These are phyloP conservation scores for Gossypium stocksii DNA, from an alignment of 345 rosid species.

Conservation along the genomic window DNA sequence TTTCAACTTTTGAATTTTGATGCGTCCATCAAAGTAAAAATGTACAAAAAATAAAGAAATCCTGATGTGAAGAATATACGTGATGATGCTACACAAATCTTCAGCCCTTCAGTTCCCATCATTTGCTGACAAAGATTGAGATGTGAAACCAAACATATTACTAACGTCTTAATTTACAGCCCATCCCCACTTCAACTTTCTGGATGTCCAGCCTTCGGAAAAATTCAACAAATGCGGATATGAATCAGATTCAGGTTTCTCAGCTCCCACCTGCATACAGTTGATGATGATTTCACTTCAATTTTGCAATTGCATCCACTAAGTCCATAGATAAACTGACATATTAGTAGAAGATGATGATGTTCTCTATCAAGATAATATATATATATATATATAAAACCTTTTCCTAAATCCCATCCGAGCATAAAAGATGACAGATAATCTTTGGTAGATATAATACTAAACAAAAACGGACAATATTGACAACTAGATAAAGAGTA, in stretches of 20 bases:
- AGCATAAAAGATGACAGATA: background rate
- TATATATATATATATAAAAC: background rate
- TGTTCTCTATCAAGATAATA: background rate
- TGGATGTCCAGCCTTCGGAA: background rate
- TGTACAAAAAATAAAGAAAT: slow-evolving; percentile 3
- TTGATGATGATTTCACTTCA: background rate
- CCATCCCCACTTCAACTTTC: slow-evolving; percentile 11
- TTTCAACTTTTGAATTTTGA: background rate
- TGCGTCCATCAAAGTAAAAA: background rate
- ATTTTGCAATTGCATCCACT: background rate
- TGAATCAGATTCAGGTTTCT: slow-evolving; percentile 8
- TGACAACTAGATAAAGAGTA: background rate
- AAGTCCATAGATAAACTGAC: background rate
- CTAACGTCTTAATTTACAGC: slow-evolving; percentile 27
- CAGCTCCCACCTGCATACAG: slow-evolving; percentile 42
- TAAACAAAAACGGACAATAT: background rate
- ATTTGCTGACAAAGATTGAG: slow-evolving; percentile 13
- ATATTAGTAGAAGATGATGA: background rate
- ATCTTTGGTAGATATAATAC: background rate
- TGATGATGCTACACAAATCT: background rate
- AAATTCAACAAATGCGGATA: background rate
- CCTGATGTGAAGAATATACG: background rate
- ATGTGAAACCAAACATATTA: slow-evolving; percentile 7
- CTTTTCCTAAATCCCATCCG: background rate
- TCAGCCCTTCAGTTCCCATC: background rate